Percentiles rank a stretch among this genome's conserved stretches.
These are phyloP conservation scores for Saccharomycopsis javanensis DNA, from an alignment of 805 yeast genomes.

Conservation along the genomic window DNA sequence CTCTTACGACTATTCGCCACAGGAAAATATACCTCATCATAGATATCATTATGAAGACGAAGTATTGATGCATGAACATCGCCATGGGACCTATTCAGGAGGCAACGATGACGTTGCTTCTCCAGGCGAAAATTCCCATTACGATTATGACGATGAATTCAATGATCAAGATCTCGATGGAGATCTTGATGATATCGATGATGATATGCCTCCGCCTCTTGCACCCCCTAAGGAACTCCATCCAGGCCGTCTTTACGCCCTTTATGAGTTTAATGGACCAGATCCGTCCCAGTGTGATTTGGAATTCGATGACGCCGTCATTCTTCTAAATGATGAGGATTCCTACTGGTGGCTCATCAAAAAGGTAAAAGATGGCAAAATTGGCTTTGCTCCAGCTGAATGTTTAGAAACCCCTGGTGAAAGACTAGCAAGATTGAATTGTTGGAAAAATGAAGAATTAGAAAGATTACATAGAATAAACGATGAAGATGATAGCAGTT, in stretches of 20 bases:
- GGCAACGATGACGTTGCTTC: neutral
- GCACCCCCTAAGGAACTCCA: constrained; percentile 72
- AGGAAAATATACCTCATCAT: neutral
- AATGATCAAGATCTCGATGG: constrained; percentile 26
- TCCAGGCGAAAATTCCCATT: neutral
- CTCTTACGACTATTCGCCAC: neutral
- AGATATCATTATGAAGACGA: neutral
- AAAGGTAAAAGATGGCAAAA: constrained; percentile 46
- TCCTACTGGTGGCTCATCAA: constrained; percentile 94
- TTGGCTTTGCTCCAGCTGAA: constrained; percentile 97
- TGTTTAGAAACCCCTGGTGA: constrained; percentile 86
- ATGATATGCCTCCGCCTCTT: constrained; percentile 25
- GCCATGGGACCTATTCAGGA: neutral
- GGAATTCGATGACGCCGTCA: constrained; percentile 71
- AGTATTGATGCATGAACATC: constrained; percentile 1
- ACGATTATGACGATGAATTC: constrained; percentile 26
- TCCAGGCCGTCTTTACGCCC: constrained; percentile 75
- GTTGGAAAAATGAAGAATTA: constrained; percentile 80
- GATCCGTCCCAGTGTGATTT: constrained; percentile 87
- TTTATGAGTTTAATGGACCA: constrained; percentile 82
- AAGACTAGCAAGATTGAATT: constrained; percentile 81
- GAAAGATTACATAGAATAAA: constrained; percentile 27
- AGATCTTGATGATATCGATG: constrained; percentile 33
- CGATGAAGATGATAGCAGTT: constrained; percentile 3
- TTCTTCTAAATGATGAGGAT: constrained; percentile 77